Evolutionary conservation across 2,329 filamentous ascomycete genomes (phyloP).

Genomic region (Plenodomus biglobosus): DNA sequence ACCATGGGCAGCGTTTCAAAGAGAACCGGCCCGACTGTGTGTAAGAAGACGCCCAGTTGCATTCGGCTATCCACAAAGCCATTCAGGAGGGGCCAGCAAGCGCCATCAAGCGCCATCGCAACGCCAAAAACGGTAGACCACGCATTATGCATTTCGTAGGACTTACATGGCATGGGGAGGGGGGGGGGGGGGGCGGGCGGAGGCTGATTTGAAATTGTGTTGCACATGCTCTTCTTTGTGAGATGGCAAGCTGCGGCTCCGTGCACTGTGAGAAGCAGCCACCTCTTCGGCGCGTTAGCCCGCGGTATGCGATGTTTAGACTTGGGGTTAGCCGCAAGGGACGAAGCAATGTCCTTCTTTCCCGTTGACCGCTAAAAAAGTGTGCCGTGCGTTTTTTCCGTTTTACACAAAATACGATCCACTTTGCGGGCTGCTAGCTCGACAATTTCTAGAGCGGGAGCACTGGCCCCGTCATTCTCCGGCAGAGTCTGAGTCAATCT

Average conservation of each 20-base stretch:
- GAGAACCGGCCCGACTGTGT: constrained; percentile 5
- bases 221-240: constrained; percentile 10
- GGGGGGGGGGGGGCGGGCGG: too few species aligned
- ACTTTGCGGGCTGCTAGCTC: constrained; percentile 2
- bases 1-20: background rate
- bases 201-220: constrained; percentile 2
- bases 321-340: constrained; percentile 11
- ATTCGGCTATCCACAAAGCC: constrained; percentile 5
- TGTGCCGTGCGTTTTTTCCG: constrained; percentile 6
- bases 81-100: constrained; percentile 16
- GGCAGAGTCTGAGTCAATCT: constrained; percentile 6
- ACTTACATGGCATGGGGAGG: constrained; percentile 5
- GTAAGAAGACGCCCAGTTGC: constrained; percentile 5
- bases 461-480: background rate
- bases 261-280: constrained; percentile 4
- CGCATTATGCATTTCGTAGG: constrained; percentile 5
- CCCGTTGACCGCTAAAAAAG: background rate
- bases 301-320: constrained; percentile 4
- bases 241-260: constrained; percentile 9
- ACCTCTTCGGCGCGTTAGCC: constrained; percentile 2
- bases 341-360: constrained; percentile 5
- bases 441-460: constrained; percentile 3
- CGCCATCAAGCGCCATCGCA: constrained; percentile 16
- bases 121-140: constrained; percentile 6
- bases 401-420: constrained; percentile 2